Conservation (phyloP, 2,329 filamentous ascomycete genomes). For the Sarocladiaceae sp. region DNA sequence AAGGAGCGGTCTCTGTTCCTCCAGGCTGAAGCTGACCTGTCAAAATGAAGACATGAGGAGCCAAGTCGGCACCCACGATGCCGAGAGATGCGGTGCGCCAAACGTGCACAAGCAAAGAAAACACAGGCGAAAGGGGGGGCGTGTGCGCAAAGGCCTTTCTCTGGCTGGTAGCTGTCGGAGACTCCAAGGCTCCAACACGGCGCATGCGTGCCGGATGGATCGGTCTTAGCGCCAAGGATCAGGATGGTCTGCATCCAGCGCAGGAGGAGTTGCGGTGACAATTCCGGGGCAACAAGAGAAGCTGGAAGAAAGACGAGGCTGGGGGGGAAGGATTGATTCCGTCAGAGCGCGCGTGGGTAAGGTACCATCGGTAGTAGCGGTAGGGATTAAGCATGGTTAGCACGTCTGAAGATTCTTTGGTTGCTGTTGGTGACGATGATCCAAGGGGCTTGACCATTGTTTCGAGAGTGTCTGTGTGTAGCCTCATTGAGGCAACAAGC, state of each 20-base stretch:
- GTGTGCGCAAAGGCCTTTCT: no score
- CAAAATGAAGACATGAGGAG: no score
- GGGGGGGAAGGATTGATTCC: neutral
- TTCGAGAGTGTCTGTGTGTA: neutral
- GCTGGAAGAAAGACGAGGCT: neutral
- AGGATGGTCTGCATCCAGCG: neutral
- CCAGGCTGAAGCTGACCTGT: no score
- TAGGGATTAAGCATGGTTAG: no score
- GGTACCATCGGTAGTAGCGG: no score
- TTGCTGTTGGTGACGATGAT: no score
- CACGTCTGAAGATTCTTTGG: no score
- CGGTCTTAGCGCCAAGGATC: neutral
- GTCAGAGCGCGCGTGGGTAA: no score
- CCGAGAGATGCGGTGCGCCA: constrained; percentile 4
- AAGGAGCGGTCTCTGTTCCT: neutral
- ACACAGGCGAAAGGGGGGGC: no score
- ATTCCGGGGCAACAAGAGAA: neutral
- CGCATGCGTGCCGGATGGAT: constrained; percentile 4
- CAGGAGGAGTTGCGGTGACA: neutral
- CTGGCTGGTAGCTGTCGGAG: no score
- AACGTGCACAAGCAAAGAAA: no score
- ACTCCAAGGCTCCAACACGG: no score
- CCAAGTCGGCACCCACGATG: constrained; percentile 5
- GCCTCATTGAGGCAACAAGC: neutral
- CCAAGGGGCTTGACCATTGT: neutral